Base-by-base conservation (phyloP, 495 filamentous ascomycete species). In the Haplographium delicatum region DNA sequence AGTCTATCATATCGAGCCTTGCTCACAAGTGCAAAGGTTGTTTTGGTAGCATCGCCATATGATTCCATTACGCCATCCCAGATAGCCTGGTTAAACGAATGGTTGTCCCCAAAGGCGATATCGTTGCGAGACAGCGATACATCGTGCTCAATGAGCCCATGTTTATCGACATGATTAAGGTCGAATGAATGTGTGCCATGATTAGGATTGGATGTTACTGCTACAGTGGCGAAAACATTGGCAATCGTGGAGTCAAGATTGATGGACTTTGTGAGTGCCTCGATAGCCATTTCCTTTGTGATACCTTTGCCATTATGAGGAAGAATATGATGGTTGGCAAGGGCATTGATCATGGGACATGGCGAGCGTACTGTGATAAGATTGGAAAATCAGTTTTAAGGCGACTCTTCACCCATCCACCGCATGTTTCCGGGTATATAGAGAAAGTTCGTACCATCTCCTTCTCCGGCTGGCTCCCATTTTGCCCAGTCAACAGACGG, bases 131-230 rank as follows among this genome's bases (percentile, higher is more conserved):
- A 57, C 7, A 66, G 28, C 8, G 61, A 64, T 47, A 66, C 60
- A 34, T 68, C 65, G 33, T 68, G 63, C 43, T 66, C 65, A 22
- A 68, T 53, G 1, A 53, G 52, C 24, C 56, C 57, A 30, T 64
- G 65, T 2, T 45, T 59, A 26, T 41, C 44, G 3, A 68, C 42
- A 15, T 65, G 52, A 37, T 62, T 54, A 9, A 68, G 59, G 40
- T 63, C 53, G 10, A 68, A 35, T 10, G 40, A 46, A 16, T 48
- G 44, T n/a, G 44, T 7, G 7, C 9, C 13, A 8, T 45, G 47
- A 16, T 50, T 37, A 9, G 46, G 40, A 25, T 45, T 50, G 30
- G 46, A 18, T 19, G 47, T 40, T n/a, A 50, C 20, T 15, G 53
- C 53, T 2, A 39, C 53, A 6, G 47, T 23, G 24, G 41, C 53